Percentiles rank a stretch among this genome's conserved stretches.
These are phyloP conservation scores for Corymbia maculata DNA, from an alignment of 345 rosid species.

Conservation along the genomic window DNA sequence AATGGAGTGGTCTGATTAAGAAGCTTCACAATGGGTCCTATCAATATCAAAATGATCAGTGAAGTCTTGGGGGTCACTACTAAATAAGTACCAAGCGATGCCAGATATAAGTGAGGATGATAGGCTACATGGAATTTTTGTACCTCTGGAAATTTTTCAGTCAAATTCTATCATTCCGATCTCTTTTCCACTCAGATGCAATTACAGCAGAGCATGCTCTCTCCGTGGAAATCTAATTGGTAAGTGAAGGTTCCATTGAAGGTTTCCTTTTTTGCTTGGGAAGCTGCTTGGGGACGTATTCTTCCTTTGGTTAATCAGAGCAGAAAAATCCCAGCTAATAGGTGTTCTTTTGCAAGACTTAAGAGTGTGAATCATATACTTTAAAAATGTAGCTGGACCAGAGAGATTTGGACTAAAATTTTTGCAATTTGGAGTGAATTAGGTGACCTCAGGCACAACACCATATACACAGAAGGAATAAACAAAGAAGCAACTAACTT, in stretches of 20 bases:
- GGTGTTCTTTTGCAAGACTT: neutral
- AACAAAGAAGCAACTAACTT: neutral
- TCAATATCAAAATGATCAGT: neutral
- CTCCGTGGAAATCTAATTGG: neutral
- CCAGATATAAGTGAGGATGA: neutral
- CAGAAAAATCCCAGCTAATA: neutral
- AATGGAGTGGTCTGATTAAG: neutral
- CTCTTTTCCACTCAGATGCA: neutral
- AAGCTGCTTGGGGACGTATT: neutral
- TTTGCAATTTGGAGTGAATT: neutral
- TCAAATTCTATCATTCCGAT: neutral
- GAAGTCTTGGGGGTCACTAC: neutral
- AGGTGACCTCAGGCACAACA: neutral
- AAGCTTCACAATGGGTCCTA: neutral
- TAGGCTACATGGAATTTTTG: neutral
- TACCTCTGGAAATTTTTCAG: neutral
- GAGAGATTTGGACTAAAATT: neutral
- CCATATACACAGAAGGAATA: neutral
- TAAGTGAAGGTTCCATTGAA: neutral
- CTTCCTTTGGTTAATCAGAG: neutral
- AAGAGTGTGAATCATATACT: neutral
- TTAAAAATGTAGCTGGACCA: neutral
- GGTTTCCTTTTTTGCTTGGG: neutral
- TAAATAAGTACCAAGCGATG: neutral
- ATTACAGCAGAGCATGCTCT: neutral